These are phyloP conservation scores for Neurospora sp. DNA, from an alignment of 495 filamentous ascomycete genomes.

Conservation along the genomic window DNA sequence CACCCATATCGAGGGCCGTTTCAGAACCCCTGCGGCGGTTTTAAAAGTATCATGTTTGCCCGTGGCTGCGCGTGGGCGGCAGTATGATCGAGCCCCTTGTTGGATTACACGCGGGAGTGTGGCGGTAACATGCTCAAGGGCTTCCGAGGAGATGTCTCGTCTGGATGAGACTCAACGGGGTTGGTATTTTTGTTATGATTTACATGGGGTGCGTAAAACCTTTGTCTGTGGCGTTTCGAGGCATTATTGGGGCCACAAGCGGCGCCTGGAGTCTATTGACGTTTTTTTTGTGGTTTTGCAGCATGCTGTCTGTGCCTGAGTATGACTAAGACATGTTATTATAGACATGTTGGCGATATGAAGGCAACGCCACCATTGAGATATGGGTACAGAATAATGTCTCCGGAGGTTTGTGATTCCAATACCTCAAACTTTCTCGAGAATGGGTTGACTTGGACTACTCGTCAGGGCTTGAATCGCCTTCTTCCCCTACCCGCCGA, in stretches of 20 bases:
- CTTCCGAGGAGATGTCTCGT: not conserved
- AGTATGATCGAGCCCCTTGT: not conserved
- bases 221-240: not conserved
- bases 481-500: not conserved
- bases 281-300: not conserved
- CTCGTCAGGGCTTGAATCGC: too few species aligned
- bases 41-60: not conserved
- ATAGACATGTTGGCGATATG: not conserved
- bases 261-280: not conserved
- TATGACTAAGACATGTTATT: not conserved
- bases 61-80: not conserved
- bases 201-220: not conserved
- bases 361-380: not conserved
- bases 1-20: not conserved
- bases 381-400: not conserved
- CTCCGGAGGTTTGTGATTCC: not conserved
- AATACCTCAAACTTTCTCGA: not conserved
- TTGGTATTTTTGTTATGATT: not conserved
- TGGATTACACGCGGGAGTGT: not conserved
- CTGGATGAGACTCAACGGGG: not conserved
- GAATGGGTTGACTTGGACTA: not conserved
- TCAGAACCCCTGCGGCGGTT: not conserved
- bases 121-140: not conserved
- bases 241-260: not conserved
- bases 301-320: not conserved